Base-by-base conservation (phyloP, 2,329 filamentous ascomycete genomes). In the Talaromyces pinophilus region DNA sequence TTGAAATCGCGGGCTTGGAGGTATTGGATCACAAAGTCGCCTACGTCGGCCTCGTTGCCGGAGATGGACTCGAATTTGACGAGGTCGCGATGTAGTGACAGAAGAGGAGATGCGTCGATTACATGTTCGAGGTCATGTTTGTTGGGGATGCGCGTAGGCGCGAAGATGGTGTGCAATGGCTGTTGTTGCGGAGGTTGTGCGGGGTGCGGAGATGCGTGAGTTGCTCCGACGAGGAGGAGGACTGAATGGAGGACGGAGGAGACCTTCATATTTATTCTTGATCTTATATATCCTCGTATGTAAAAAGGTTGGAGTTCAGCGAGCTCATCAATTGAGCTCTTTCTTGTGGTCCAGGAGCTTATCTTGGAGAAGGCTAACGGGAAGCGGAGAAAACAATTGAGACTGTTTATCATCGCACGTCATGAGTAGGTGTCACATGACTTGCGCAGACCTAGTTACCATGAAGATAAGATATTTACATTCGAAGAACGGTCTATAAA, bases 41-140 rank as follows among this genome's bases (percentile, higher is more conserved):
- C 92, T 7, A 93, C 88, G 0, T 84, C 79, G 50, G 86, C 80
- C 76, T 97, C 93, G 68, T 89, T 84, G 55, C 86, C 86, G 2
- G 86, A 88, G 69, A 92, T 85, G 0, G 92, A 96, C 60, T 90
- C 84, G 54, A 90, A 90, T 66, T 90, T 83, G 35, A 93, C 84
- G n/a, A 97, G 86, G 17, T 87, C 85, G 63, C 88, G 87, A 80
- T 96, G 93, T 13, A 96, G 84, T 19, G 84, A 83, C 52, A 96
- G 83, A 0, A 97, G 84, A 2, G 79, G 78, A 0, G 80, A 82
- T 22, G 69, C 70, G n/a, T 75, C 72, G 59, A 82, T 80, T 46
- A 81, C 72, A 48, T 77, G 70, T 5, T 78, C 73, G 10, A 79
- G 61, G 54, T 70, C 67, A 30, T 63, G 61, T 42, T 68, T 59